These are phyloP conservation scores for Agaricus subrufescens DNA, from an alignment of 768 basidiomycete species.

Conservation along the genomic window DNA sequence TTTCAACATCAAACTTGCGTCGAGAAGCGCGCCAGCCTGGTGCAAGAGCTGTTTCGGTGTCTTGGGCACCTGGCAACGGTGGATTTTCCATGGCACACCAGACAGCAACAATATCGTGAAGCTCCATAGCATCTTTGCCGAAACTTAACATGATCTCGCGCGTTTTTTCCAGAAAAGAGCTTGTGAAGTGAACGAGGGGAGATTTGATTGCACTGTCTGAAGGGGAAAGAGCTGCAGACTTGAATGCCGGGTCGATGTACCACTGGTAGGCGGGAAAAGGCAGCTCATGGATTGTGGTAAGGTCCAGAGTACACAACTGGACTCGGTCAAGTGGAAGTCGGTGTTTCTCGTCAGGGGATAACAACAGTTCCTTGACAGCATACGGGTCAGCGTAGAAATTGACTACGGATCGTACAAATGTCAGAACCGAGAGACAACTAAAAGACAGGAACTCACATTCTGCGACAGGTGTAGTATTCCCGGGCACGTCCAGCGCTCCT, in stretches of 20 bases:
- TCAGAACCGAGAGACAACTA: neutral
- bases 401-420: constrained; percentile 35
- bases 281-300: constrained; percentile 77
- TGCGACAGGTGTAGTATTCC: constrained; percentile 76
- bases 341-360: constrained; percentile 29
- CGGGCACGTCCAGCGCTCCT: constrained; percentile 88
- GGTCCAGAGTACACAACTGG: constrained; percentile 72
- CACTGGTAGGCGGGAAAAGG: constrained; percentile 61
- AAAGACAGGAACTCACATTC: constrained; percentile 58
- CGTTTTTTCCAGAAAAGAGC: constrained; percentile 70
- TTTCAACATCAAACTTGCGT: constrained; percentile 65
- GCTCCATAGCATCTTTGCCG: constrained; percentile 82
- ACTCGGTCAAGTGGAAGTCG: constrained; percentile 64
- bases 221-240: constrained; percentile 37
- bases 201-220: constrained; percentile 45
- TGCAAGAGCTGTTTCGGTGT: constrained; percentile 18
- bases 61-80: constrained; percentile 29
- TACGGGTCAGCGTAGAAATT: constrained; percentile 87
- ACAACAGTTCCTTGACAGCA: constrained; percentile 68
- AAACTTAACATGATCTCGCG: constrained; percentile 73
- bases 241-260: constrained; percentile 59
- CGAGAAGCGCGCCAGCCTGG: constrained; percentile 52
- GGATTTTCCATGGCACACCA: constrained; percentile 83
- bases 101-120: constrained; percentile 86
- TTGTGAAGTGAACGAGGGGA: constrained; percentile 72